Conservation (phyloP, 805 yeast genomes). For the Yarrowia hollandica region DNA sequence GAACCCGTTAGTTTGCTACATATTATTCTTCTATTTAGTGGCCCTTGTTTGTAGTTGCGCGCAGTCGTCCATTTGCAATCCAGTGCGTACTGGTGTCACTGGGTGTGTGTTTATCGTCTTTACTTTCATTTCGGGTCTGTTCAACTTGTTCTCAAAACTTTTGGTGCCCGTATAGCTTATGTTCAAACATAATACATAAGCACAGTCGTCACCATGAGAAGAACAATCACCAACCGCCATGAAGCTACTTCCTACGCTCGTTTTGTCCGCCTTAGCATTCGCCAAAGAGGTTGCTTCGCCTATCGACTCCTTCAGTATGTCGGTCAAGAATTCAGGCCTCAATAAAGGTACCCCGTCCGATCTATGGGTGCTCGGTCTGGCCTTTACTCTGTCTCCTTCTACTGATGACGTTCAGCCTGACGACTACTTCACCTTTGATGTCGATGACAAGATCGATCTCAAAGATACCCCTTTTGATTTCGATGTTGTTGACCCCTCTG, state of each 20-base stretch:
- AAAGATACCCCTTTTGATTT: neutral
- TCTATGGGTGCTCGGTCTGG: neutral
- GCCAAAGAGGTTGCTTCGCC: constrained; percentile 11
- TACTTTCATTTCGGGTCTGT: neutral
- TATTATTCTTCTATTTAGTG: too few relatives aligned
- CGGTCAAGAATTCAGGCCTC: neutral
- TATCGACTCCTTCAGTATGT: neutral
- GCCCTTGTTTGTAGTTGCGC: too few relatives aligned
- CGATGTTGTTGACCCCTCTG: neutral
- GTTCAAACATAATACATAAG: neutral
- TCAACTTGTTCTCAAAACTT: too few relatives aligned
- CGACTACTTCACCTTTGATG: constrained; percentile 1
- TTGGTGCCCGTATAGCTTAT: too few relatives aligned
- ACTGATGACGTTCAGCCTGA: neutral
- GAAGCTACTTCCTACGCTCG: neutral
- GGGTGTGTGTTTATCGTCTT: neutral
- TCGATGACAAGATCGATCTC: neutral
- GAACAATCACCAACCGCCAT: neutral
- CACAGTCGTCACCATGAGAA: too few relatives aligned
- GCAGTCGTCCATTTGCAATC: too few relatives aligned
- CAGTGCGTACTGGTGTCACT: too few relatives aligned
- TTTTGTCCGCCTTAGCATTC: neutral
- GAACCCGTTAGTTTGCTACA: too few relatives aligned
- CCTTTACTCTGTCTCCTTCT: neutral
- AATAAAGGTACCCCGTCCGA: neutral